Conservation (phyloP, 164 flowering plant species). For the Chimonanthus praecox region DNA sequence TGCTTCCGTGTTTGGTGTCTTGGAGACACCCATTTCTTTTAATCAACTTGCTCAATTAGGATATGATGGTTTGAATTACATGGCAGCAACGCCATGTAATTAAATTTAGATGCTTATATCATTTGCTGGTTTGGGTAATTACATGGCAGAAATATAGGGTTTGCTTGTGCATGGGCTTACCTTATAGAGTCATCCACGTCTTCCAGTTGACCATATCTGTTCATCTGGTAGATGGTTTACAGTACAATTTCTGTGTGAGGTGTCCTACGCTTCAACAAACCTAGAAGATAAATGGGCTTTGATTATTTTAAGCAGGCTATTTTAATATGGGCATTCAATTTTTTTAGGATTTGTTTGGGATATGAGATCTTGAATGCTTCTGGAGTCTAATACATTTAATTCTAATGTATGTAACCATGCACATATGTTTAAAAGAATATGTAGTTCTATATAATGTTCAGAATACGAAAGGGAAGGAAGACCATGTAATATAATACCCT, state of each 20-base stretch:
- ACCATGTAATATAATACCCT: background rate
- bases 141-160: conserved; percentile 6
- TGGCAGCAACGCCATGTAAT: background rate
- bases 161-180: conserved; percentile 12
- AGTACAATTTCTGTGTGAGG: background rate
- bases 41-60: background rate
- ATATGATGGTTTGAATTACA: background rate
- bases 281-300: background rate
- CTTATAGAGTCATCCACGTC: conserved; percentile 10
- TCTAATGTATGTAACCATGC: conserved; percentile 4
- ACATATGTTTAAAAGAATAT: background rate
- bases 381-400: background rate
- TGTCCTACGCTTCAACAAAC: conserved; percentile 9
- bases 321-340: background rate
- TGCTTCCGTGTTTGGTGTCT: conserved; percentile 7
- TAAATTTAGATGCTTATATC: conserved; percentile 5
- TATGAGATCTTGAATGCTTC: background rate
- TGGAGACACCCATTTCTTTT: conserved; percentile 10
- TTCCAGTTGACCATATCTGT: conserved; percentile 6
- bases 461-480: background rate
- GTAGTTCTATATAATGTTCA: background rate
- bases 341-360: background rate
- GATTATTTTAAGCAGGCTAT: background rate
- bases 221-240: background rate
- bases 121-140: conserved; percentile 10